Evolutionary conservation across 306 rosid genomes (phyloP).

Genomic region (Betula pendula): DNA sequence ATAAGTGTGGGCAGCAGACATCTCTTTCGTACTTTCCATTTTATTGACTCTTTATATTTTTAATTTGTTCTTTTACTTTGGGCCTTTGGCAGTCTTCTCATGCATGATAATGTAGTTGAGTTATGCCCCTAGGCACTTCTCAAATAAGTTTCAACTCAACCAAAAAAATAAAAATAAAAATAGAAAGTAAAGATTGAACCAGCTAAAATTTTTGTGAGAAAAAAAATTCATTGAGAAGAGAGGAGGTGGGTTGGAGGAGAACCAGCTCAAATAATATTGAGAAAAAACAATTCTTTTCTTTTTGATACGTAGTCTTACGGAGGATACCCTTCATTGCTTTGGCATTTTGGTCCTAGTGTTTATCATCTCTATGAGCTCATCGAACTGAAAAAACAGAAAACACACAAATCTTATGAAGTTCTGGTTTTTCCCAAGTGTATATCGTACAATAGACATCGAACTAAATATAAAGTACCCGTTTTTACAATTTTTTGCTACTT

Average conservation of each 20-base stretch:
- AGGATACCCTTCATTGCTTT: slow-evolving; percentile 27
- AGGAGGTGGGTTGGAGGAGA: too few relatives aligned
- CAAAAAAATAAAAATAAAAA: too few relatives aligned
- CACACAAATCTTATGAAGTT: not conserved
- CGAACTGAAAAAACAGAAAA: slow-evolving; percentile 30
- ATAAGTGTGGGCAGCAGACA: not conserved
- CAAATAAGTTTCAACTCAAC: not conserved
- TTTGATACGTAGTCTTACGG: not conserved
- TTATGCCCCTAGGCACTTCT: not conserved
- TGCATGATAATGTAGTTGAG: not conserved
- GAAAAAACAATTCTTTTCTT: not conserved
- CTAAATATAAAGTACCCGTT: slow-evolving; percentile 31
- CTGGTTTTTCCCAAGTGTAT: not conserved
- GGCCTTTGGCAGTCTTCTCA: not conserved
- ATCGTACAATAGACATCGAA: not conserved
- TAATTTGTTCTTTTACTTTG: not conserved
- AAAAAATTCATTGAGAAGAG: too few relatives aligned
- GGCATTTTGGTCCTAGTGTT: slow-evolving; percentile 17
- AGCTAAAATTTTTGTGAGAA: not conserved
- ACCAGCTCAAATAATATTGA: not conserved
- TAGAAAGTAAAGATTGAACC: not conserved
- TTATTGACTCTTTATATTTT: not conserved
- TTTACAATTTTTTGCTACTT: slow-evolving; percentile 32
- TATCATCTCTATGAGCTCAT: slow-evolving; percentile 38
- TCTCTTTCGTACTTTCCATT: not conserved